Conservation (phyloP, 257 asterid genomes). For the Anisodus tanguticus region DNA sequence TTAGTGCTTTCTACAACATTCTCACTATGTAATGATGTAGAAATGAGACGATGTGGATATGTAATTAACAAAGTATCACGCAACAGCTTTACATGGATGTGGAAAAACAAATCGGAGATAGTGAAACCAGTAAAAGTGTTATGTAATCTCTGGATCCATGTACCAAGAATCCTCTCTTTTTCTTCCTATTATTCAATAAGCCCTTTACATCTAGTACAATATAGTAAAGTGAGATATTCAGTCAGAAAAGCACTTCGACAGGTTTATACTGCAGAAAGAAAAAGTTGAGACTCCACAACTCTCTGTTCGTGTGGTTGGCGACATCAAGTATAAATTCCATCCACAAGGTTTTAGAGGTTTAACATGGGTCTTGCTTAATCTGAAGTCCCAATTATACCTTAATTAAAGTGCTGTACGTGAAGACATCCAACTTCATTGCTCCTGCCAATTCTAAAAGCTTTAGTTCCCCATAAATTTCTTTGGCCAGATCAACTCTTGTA, state of each 20-base stretch:
- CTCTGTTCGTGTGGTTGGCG: background rate
- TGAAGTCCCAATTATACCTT: constrained; percentile 56
- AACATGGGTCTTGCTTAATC: background rate
- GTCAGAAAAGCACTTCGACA: background rate
- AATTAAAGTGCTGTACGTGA: constrained; percentile 92
- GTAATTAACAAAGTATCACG: constrained; percentile 15
- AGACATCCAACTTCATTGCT: constrained; percentile 73
- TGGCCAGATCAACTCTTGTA: constrained; percentile 81
- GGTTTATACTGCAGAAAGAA: background rate
- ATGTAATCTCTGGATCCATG: background rate
- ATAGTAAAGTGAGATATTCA: constrained; percentile 7
- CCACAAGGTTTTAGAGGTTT: constrained; percentile 15
- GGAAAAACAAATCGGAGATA: background rate
- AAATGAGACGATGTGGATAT: background rate
- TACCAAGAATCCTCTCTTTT: background rate
- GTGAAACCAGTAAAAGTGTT: constrained; percentile 4
- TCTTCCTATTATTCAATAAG: background rate
- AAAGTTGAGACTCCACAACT: background rate
- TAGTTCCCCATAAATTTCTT: constrained; percentile 66
- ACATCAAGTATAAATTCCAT: background rate
- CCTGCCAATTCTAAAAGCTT: constrained; percentile 65
- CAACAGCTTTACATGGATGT: constrained; percentile 7
- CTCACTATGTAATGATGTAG: background rate
- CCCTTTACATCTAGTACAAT: background rate
- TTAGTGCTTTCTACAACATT: background rate